Conservation (phyloP, 2,329 filamentous ascomycete genomes). For the Triangularia setosa region DNA sequence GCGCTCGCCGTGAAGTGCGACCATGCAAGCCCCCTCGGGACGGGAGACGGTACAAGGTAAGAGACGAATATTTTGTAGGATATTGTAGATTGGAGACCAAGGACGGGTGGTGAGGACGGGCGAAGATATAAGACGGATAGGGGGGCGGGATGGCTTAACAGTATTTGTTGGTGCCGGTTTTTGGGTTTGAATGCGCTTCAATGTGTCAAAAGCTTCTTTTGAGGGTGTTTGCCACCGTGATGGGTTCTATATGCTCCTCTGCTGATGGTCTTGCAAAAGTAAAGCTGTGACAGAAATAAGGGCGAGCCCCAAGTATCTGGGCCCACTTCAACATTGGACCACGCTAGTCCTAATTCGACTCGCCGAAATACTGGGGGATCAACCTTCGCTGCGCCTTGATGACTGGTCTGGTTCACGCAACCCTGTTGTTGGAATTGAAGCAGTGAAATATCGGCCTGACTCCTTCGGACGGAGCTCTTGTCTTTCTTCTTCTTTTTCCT, state of each 20-base stretch:
- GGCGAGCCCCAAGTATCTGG: conserved; percentile 7
- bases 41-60: conserved; percentile 15
- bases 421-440: conserved; percentile 3
- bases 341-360: conserved; percentile 26
- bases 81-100: background rate
- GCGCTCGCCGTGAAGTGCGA: conserved; percentile 27
- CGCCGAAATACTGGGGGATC: conserved; percentile 25
- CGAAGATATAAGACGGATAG: background rate
- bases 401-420: conserved; percentile 11
- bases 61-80: conserved; percentile 20
- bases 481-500: conserved; percentile 21
- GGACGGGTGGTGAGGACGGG: background rate
- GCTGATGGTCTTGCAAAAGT: background rate
- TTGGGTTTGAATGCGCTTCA: background rate
- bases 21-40: conserved; percentile 19
- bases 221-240: background rate
- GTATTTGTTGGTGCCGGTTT: background rate
- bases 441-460: conserved; percentile 32
- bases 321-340: background rate
- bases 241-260: background rate
- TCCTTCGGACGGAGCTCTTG: conserved; percentile 25
- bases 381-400: conserved; percentile 26
- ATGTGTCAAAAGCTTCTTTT: background rate
- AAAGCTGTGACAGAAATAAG: conserved; percentile 14
- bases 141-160: background rate